phyloP scores from a whole-genome alignment of 2,329 filamentous ascomycete species.

The Claviceps humidiphila region DNA sequence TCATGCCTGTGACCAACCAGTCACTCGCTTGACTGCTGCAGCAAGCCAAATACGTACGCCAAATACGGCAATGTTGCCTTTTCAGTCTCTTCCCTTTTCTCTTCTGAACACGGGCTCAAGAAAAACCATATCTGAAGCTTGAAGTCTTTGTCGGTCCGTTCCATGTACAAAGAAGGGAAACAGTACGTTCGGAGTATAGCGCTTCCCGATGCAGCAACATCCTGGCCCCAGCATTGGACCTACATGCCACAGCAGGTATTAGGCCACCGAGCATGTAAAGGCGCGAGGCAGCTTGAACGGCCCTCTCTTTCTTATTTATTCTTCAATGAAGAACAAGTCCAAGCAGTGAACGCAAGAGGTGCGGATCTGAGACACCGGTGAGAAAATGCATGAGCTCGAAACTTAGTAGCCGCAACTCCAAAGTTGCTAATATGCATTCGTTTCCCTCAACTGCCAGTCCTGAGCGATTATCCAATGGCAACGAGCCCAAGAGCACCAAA shows the following conservation, averaged over 20 bases:
- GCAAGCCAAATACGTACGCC: background rate
- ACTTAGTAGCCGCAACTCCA: background rate
- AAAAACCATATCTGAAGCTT: no score
- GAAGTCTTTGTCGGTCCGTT: no score
- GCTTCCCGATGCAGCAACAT: background rate
- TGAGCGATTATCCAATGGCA: background rate
- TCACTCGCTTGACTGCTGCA: slow-evolving; percentile 2
- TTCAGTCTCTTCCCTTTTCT: background rate
- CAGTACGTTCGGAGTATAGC: background rate
- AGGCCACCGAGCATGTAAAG: background rate
- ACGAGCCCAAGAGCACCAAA: background rate
- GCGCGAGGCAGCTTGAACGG: no score
- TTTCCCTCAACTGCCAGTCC: background rate
- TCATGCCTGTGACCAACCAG: slow-evolving; percentile 2
- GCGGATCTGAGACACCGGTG: slow-evolving; percentile 5
- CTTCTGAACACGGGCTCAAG: no score
- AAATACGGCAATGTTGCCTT: background rate
- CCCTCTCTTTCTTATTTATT: no score
- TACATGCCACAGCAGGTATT: background rate
- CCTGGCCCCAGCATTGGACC: background rate
- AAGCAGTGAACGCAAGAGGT: background rate
- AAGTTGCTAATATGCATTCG: background rate
- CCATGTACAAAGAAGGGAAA: background rate
- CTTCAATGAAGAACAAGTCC: background rate
- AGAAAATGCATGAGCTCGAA: background rate